These are phyloP conservation scores for Amanita molliuscula DNA, from an alignment of 768 basidiomycete genomes.

Conservation along the genomic window DNA sequence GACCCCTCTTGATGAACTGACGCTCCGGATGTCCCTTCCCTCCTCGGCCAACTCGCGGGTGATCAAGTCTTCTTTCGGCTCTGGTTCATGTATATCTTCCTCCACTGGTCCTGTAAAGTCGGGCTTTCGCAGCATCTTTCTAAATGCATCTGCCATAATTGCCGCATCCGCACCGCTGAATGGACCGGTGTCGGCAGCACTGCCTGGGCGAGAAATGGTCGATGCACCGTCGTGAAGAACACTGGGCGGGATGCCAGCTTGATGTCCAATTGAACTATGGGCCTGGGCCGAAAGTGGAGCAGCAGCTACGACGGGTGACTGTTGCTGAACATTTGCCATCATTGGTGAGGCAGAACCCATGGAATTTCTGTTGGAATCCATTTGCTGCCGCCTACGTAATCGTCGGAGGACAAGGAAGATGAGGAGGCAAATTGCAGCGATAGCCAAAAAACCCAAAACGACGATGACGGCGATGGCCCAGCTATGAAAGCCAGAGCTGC, in stretches of 20 bases:
- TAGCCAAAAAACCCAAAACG: slow-evolving; percentile 76
- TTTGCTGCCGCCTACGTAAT: slow-evolving; percentile 40
- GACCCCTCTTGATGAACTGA: slow-evolving; percentile 70
- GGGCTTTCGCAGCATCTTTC: slow-evolving; percentile 80
- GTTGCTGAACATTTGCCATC: slow-evolving; percentile 52
- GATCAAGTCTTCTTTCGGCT: slow-evolving; percentile 34
- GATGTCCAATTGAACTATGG: slow-evolving; percentile 21
- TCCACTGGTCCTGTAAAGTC: slow-evolving; percentile 70
- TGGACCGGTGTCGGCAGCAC: slow-evolving; percentile 53
- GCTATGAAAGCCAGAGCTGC: slow-evolving; percentile 50
- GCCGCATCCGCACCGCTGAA: slow-evolving; percentile 83
- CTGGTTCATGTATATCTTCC: slow-evolving; percentile 53
- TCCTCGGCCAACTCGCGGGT: slow-evolving; percentile 79
- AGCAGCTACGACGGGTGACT: slow-evolving; percentile 37
- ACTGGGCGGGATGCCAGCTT: slow-evolving; percentile 19
- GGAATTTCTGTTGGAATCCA: slow-evolving; percentile 52
- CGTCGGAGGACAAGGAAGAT: slow-evolving; percentile 67
- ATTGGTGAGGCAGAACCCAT: slow-evolving; percentile 78
- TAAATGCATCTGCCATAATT: slow-evolving; percentile 88
- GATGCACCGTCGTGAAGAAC: slow-evolving; percentile 66
- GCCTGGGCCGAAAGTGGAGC: slow-evolving; percentile 17
- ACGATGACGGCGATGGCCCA: slow-evolving; percentile 92
- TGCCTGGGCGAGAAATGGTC: slow-evolving; percentile 51
- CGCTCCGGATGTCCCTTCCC: slow-evolving; percentile 81
- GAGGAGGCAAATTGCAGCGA: slow-evolving; percentile 57